Evolutionary conservation across 179 eudicot species (phyloP).

Genomic region (Silene vulgaris): DNA sequence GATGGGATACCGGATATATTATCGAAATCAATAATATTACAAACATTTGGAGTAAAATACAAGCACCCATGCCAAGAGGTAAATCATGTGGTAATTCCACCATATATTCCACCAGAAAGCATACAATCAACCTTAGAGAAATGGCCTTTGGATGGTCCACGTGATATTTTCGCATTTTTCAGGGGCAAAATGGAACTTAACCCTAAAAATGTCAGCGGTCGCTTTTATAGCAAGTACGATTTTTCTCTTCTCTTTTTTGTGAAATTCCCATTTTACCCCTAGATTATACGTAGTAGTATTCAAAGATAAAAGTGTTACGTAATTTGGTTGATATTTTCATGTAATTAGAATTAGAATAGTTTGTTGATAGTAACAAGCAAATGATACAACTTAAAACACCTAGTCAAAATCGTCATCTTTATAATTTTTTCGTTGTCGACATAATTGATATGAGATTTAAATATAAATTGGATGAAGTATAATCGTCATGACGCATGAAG

Average conservation of each 20-base stretch:
- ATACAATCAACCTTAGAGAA: conserved; percentile 38
- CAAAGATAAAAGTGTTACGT: background rate
- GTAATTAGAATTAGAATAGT: background rate
- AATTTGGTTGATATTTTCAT: background rate
- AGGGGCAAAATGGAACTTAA: conserved; percentile 85
- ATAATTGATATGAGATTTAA: no score
- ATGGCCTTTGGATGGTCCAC: conserved; percentile 45
- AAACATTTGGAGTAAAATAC: conserved; percentile 60
- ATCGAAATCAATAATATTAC: conserved; percentile 51
- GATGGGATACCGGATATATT: conserved; percentile 56
- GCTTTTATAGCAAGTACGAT: conserved; percentile 76
- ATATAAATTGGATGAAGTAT: background rate
- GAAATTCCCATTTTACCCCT: conserved; percentile 3
- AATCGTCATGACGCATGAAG: background rate
- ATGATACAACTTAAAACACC: background rate
- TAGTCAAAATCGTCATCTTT: no score
- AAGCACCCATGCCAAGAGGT: conserved; percentile 71
- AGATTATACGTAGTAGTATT: background rate
- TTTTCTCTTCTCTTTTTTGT: background rate
- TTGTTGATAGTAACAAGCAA: background rate
- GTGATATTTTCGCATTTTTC: conserved; percentile 74
- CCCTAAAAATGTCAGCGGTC: conserved; percentile 83
- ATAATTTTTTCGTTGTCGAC: background rate
- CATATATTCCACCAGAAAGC: conserved; percentile 47
- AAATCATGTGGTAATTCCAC: conserved; percentile 59